Conservation (phyloP, 1,284 basidiomycete species). For the Trichosporon sp. region DNA sequence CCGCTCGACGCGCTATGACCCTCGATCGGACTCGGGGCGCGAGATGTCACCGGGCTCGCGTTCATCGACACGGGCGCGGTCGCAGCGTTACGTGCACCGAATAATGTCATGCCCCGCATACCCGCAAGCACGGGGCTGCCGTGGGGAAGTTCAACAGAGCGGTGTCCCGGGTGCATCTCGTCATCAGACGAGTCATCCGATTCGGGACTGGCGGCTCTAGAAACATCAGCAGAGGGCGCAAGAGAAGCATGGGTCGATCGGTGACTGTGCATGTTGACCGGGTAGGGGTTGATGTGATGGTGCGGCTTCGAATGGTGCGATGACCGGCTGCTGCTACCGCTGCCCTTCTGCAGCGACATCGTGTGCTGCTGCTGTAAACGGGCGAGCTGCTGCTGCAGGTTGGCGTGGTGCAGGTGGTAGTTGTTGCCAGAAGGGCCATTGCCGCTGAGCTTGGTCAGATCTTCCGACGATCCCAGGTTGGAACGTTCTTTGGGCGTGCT, state of each 20-base stretch:
- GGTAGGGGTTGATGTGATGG: slow-evolving; percentile 48
- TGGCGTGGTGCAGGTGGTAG: slow-evolving; percentile 48
- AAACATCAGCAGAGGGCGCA: slow-evolving; percentile 48
- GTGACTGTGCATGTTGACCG: slow-evolving; percentile 48
- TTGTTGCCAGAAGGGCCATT: slow-evolving; percentile 33
- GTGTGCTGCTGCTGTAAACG: slow-evolving; percentile 50
- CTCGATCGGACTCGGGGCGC: slow-evolving; percentile 47
- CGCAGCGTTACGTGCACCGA: slow-evolving; percentile 47
- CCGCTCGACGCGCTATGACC: slow-evolving; percentile 55
- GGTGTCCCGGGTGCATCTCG: slow-evolving; percentile 33
- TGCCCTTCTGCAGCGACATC: slow-evolving; percentile 24
- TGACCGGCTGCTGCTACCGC: slow-evolving; percentile 24
- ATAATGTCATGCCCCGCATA: slow-evolving; percentile 63
- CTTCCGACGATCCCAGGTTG: slow-evolving; percentile 40
- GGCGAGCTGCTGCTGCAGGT: slow-evolving; percentile 46
- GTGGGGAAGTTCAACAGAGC: slow-evolving; percentile 22
- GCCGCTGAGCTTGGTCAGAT: slow-evolving; percentile 41
- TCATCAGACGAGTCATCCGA: slow-evolving; percentile 55
- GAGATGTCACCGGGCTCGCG: slow-evolving; percentile 49
- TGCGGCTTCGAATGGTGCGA: slow-evolving; percentile 26
- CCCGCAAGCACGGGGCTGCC: slow-evolving; percentile 73
- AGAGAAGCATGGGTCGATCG: slow-evolving; percentile 35
- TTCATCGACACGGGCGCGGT: slow-evolving; percentile 54
- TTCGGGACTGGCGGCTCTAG: slow-evolving; percentile 48
- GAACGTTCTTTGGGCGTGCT: slow-evolving; percentile 55